These are phyloP conservation scores for Bertia moriformis DNA, from an alignment of 2,329 filamentous ascomycete species.

Conservation along the genomic window DNA sequence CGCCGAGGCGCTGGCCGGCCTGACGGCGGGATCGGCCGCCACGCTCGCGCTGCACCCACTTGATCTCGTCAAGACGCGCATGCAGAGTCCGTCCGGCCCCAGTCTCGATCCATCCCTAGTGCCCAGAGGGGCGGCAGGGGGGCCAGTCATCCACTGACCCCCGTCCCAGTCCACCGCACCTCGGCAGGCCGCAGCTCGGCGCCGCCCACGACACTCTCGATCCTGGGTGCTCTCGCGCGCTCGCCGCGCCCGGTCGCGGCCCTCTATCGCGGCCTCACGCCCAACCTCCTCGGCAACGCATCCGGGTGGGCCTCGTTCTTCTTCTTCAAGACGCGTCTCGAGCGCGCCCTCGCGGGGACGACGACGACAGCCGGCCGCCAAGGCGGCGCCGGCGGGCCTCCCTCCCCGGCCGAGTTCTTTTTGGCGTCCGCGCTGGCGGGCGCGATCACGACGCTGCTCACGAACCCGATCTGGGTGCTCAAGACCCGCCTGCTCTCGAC, in stretches of 20 bases:
- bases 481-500: conserved; percentile 94
- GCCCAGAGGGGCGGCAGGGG: too few relatives aligned
- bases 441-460: conserved; percentile 63
- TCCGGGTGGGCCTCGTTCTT: conserved; percentile 89
- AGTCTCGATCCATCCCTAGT: neutral
- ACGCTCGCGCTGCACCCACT: conserved; percentile 83
- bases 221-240: conserved; percentile 31
- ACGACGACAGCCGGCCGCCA: conserved; percentile 6
- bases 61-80: conserved; percentile 88
- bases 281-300: conserved; percentile 83
- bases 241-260: conserved; percentile 46
- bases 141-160: too few relatives aligned
- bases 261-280: conserved; percentile 77
- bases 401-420: conserved; percentile 64
- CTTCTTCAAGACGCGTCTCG: conserved; percentile 50
- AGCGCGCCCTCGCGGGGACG: conserved; percentile 14
- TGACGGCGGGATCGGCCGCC: conserved; percentile 74
- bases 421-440: conserved; percentile 56
- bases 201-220: conserved; percentile 30
- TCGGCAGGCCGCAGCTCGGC: conserved; percentile 18
- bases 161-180: conserved; percentile 14
- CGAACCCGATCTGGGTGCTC: conserved; percentile 95
- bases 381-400: conserved; percentile 15
- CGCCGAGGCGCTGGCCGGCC: conserved; percentile 77
- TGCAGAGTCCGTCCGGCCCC: conserved; percentile 63